A percentile compares a stretch with the other conserved stretches of the same genome.
These are phyloP conservation scores for Periglandula ipomoeae DNA, from an alignment of 2,329 filamentous ascomycete species.

Conservation along the genomic window DNA sequence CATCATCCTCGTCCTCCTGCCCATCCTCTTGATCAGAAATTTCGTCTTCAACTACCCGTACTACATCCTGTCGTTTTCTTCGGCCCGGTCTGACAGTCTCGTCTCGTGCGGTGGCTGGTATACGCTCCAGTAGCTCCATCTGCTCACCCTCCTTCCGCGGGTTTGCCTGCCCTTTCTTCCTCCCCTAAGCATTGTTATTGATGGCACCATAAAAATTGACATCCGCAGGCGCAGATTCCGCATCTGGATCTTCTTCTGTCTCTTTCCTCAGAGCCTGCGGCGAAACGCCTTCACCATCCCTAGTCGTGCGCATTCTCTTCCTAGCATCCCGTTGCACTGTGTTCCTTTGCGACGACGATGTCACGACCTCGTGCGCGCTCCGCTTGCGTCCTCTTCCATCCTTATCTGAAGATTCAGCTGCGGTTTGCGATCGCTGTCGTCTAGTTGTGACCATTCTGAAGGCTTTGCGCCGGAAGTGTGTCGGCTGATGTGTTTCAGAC, in stretches of 20 bases:
- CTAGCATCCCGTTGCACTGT: no score
- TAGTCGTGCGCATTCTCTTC: neutral
- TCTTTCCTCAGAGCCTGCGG: neutral
- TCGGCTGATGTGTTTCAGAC: no score
- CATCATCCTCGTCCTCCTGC: neutral
- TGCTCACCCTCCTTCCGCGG: neutral
- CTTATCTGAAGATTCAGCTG: neutral
- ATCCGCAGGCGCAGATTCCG: neutral
- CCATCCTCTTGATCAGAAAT: neutral
- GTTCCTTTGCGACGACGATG: neutral
- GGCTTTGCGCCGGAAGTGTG: neutral
- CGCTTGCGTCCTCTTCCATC: neutral
- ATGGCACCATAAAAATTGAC: neutral
- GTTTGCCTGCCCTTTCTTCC: neutral
- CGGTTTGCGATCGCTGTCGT: neutral
- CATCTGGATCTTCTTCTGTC: neutral
- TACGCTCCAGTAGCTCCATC: neutral
- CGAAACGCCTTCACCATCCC: neutral
- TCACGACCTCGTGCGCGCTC: neutral
- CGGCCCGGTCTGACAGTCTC: neutral
- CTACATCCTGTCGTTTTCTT: neutral
- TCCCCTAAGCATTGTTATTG: neutral
- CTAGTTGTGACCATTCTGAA: slow-evolving; percentile 2
- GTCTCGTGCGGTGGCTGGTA: neutral
- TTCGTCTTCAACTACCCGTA: neutral